Percentiles rank a stretch among this genome's conserved stretches.
These are phyloP conservation scores for Coemansia sp. DNA, from an alignment of 192 early-diverging fungal species.

Conservation along the genomic window DNA sequence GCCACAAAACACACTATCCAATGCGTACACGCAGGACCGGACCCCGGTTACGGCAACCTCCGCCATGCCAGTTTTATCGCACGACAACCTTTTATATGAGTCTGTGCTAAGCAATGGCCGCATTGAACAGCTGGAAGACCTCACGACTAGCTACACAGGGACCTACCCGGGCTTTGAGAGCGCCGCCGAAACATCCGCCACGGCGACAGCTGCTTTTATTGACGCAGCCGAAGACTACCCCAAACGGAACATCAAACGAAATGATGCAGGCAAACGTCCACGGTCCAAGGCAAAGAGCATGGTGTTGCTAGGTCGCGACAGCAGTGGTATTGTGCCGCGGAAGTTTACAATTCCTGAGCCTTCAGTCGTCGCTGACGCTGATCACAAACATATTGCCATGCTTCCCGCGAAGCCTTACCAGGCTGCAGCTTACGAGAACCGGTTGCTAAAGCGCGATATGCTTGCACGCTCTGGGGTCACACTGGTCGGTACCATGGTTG, in stretches of 20 bases:
- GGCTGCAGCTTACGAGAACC: constrained; percentile 25
- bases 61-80: background rate
- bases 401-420: constrained; percentile 38
- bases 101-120: background rate
- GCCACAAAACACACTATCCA: background rate
- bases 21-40: background rate
- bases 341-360: constrained; percentile 53
- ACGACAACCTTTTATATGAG: background rate
- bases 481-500: constrained; percentile 47
- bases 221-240: background rate
- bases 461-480: constrained; percentile 34
- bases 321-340: constrained; percentile 39
- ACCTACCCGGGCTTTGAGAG: background rate
- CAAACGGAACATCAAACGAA: background rate
- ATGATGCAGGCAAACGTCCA: background rate
- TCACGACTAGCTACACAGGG: background rate
- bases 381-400: constrained; percentile 40
- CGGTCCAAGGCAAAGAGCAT: constrained; percentile 5
- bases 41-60: background rate
- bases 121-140: background rate
- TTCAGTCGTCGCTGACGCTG: constrained; percentile 46
- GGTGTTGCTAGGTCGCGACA: constrained; percentile 30
- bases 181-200: background rate
- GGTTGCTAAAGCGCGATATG: constrained; percentile 36
- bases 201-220: background rate